Evolutionary conservation across 495 filamentous ascomycete genomes (phyloP).

Genomic region (Neurospora pannonica): DNA sequence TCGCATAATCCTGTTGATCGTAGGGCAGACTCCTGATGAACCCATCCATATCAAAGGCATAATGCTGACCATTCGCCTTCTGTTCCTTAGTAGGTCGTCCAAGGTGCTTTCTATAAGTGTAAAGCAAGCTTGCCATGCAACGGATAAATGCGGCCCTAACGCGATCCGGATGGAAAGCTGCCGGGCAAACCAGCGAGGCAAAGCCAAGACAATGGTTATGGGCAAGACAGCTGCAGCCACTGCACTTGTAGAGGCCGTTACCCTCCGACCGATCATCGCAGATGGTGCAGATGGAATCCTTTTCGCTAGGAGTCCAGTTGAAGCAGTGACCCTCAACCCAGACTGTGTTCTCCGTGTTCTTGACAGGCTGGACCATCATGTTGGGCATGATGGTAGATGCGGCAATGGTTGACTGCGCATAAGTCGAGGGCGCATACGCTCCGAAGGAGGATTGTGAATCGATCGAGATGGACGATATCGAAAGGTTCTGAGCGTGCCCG

Average conservation of each 20-base stretch:
- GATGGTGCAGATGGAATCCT: conserved; percentile 63
- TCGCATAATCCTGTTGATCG: conserved; percentile 83
- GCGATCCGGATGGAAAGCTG: conserved; percentile 84
- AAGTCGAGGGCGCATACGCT: conserved; percentile 86
- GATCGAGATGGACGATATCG: conserved; percentile 72
- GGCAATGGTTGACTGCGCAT: conserved; percentile 92
- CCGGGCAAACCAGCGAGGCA: conserved; percentile 78
- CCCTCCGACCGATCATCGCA: conserved; percentile 81
- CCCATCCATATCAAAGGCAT: conserved; percentile 87
- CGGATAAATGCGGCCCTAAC: conserved; percentile 88
- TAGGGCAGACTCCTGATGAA: conserved; percentile 84
- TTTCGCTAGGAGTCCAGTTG: conserved; percentile 59
- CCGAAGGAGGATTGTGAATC: conserved; percentile 65
- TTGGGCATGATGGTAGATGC: conserved; percentile 97
- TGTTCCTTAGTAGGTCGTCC: conserved; percentile 67
- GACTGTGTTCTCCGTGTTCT: conserved; percentile 73
- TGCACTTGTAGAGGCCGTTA: conserved; percentile 81
- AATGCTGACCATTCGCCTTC: conserved; percentile 78
- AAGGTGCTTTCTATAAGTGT: conserved; percentile 87
- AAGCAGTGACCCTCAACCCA: conserved; percentile 96
- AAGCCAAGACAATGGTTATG: conserved; percentile 75
- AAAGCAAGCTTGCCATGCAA: conserved; percentile 88
- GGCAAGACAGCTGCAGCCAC: conserved; percentile 62
- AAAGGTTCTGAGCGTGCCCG: conserved; percentile 66
- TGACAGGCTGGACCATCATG: conserved; percentile 72